Evolutionary conservation across 352 stramenopile genomes (phyloP), one percentile per base, ranked within the genome.

Genomic region (Phytophthora lateralis): DNA sequence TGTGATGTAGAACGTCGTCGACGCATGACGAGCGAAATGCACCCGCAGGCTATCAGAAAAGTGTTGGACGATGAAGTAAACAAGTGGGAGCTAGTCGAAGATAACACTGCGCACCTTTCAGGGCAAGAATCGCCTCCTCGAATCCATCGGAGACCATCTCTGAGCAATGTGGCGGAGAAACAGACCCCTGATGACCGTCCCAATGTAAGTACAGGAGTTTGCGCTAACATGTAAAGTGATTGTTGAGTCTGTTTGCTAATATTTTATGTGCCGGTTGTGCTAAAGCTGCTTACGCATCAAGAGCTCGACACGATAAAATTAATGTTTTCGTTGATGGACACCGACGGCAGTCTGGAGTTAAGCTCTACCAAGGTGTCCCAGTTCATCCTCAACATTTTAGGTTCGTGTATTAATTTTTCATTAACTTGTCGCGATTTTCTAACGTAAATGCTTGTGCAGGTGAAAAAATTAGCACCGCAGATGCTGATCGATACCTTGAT

Each of bases 301-400:
- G 83, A 95, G 55, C 68, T 95, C 6, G 82, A 95, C 34, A 88
- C 82, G 48, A 69, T 90, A 18, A 95, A 95, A 53, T 58, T 95
- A 1, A 82, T 90, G 29, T 95, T 95, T 44, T 89, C 82, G 14
- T 66, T 95, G 6, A 84, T 95, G 58, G 85, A 95, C 56, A 85
- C 80, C 6, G 81, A 93, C 30, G 83, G 85, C 3, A 90, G 76
- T 27, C 83, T 91, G 63, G 76, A 75, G 17, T 59, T 95, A 12
- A 84, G 56, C 27, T 69, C 65, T 1, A 35, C 55, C 3, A 84
- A 95, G 48, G 67, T 95, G 27, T 69, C 65, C 6, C 72, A 81
- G 9, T 95, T 93, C 35, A 83, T 95, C 32, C 69, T 82, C 39
- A 90, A 90, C 59, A 86, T 92, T 27, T 63, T 95, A 21, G 79